Percentiles rank a stretch among this genome's conserved stretches.
These are phyloP conservation scores for Trichoderma harzianum DNA, from an alignment of 2,329 filamentous ascomycete species.

Conservation along the genomic window DNA sequence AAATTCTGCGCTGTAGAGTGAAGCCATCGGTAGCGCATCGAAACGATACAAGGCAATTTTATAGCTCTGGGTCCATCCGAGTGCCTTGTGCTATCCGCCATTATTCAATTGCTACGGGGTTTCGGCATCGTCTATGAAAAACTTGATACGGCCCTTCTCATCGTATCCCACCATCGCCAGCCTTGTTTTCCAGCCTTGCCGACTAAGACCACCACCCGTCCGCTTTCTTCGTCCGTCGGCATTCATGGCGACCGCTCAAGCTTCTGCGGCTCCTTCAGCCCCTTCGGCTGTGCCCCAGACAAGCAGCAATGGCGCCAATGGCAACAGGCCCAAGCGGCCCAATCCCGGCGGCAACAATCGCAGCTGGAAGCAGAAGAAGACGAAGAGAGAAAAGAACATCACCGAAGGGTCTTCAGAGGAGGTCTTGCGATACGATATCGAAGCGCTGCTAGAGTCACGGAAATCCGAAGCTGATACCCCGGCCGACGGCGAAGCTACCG, in stretches of 20 bases:
- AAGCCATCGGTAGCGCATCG: not conserved
- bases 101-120: not conserved
- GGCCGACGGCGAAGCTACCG: slow-evolving; percentile 21
- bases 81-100: not conserved
- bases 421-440: slow-evolving; percentile 62
- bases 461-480: slow-evolving; percentile 30
- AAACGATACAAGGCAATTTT: not conserved
- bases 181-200: not conserved
- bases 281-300: not conserved
- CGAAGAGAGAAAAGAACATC: slow-evolving; percentile 57
- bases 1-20: not conserved
- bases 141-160: slow-evolving; percentile 5
- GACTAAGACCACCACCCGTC: not conserved
- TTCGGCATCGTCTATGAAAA: slow-evolving; percentile 19
- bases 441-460: slow-evolving; percentile 48
- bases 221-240: slow-evolving; percentile 5
- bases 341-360: slow-evolving; percentile 22
- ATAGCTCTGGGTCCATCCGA: not conserved
- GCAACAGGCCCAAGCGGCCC: slow-evolving; percentile 24
- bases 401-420: slow-evolving; percentile 64
- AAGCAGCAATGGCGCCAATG: slow-evolving; percentile 15
- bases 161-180: not conserved
- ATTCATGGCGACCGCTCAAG: slow-evolving; percentile 19
- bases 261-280: slow-evolving; percentile 1
- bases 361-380: slow-evolving; percentile 45